Evolutionary conservation across 352 stramenopile species (phyloP).

Genomic region (Phytophthora palmivora): DNA sequence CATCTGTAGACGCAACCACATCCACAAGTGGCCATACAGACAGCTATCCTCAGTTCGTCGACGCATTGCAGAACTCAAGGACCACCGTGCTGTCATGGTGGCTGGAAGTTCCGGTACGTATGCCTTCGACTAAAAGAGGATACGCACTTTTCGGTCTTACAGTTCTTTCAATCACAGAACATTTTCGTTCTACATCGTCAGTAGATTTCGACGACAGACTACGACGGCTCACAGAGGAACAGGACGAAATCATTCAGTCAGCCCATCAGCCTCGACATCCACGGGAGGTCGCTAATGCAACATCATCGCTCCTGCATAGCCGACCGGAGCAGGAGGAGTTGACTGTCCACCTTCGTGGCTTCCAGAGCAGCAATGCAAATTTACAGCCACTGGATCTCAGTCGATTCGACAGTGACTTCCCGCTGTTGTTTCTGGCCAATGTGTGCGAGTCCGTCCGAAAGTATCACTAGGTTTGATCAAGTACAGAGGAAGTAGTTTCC

Average conservation of each 20-base stretch:
- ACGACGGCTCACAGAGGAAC: constrained; percentile 37
- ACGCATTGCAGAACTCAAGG: constrained; percentile 51
- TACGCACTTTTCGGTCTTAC: background rate
- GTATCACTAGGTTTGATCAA: constrained; percentile 9
- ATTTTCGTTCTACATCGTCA: background rate
- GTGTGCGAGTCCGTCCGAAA: constrained; percentile 39
- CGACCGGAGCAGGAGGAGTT: constrained; percentile 5
- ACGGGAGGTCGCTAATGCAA: background rate
- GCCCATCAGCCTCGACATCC: constrained; percentile 18
- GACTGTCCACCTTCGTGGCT: constrained; percentile 7
- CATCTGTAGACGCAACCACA: constrained; percentile 75
- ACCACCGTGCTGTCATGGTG: constrained; percentile 7
- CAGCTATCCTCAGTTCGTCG: constrained; percentile 66
- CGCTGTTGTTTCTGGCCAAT: constrained; percentile 40
- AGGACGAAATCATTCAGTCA: constrained; percentile 36
- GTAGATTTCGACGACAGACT: constrained; percentile 26
- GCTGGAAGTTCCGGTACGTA: constrained; percentile 11
- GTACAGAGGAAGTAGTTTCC: no score
- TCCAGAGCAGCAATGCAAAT: constrained; percentile 6
- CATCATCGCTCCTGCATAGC: background rate
- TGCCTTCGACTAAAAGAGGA: background rate
- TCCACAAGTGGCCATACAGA: constrained; percentile 80
- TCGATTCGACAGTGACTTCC: constrained; percentile 33
- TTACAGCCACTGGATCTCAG: constrained; percentile 15
- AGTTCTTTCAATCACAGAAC: constrained; percentile 3